Conservation (phyloP, 768 basidiomycete genomes). For the Tylopilus plumbeoviolaceoides region DNA sequence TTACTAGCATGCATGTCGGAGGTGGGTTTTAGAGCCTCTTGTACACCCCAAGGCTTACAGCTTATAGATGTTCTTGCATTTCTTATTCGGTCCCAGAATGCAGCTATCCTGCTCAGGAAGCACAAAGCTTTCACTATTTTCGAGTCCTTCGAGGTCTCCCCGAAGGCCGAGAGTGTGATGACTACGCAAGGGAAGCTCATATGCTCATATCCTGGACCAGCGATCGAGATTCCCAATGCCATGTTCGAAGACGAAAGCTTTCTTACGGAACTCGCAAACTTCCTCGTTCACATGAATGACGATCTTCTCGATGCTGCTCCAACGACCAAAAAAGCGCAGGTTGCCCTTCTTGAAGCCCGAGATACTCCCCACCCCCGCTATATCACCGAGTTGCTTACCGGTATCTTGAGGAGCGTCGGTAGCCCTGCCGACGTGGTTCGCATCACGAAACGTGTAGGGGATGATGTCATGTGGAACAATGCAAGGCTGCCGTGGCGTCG, state of each 20-base stretch:
- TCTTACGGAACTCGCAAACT: conserved; percentile 33
- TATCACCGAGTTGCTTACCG: conserved; percentile 45
- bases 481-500: conserved; percentile 45
- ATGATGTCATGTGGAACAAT: conserved; percentile 43
- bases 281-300: conserved; percentile 34
- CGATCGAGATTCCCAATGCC: conserved; percentile 33
- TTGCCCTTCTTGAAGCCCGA: conserved; percentile 34
- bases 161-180: conserved; percentile 35
- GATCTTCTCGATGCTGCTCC: conserved; percentile 34
- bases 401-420: conserved; percentile 41
- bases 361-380: conserved; percentile 43
- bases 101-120: conserved; percentile 39
- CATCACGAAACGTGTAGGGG: conserved; percentile 41
- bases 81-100: conserved; percentile 45
- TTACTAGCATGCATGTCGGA: conserved; percentile 5
- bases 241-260: conserved; percentile 30
- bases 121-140: conserved; percentile 28
- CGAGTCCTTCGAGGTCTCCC: conserved; percentile 47
- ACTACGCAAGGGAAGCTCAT: conserved; percentile 38
- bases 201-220: conserved; percentile 44
- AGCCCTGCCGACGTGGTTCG: conserved; percentile 26
- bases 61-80: conserved; percentile 35
- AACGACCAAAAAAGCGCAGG: conserved; percentile 36
- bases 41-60: not conserved
- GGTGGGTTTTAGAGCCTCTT: not conserved